Evolutionary conservation across 192 early-diverging fungal species (phyloP).

Genomic region (Bifiguratus adelaidae): DNA sequence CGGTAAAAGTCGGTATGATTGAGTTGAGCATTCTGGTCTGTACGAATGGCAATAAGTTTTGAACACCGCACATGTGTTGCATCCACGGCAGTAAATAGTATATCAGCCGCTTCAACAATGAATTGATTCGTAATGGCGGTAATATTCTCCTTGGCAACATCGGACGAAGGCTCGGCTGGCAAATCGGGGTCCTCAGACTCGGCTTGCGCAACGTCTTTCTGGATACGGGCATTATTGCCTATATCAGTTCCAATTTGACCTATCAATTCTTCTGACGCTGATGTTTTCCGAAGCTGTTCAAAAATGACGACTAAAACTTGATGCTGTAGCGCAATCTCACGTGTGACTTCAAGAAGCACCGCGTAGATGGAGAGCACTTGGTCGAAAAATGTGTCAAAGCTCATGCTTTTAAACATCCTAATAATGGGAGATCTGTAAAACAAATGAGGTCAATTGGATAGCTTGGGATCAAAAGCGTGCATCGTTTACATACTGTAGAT

Average conservation of each 20-base stretch:
- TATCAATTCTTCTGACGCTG: background rate
- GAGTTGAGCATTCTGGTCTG: conserved; percentile 83
- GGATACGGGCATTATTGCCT: background rate
- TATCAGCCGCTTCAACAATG: conserved; percentile 56
- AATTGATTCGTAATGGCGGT: conserved; percentile 34
- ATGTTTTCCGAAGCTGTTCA: too few relatives aligned
- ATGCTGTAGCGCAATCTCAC: conserved; percentile 61
- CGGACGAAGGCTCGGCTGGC: background rate
- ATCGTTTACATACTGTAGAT: conserved; percentile 12
- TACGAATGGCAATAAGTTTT: conserved; percentile 75
- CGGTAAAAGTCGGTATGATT: conserved; percentile 82
- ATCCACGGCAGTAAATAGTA: conserved; percentile 75
- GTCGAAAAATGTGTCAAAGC: conserved; percentile 74
- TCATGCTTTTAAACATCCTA: conserved; percentile 63
- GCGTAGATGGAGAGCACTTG: conserved; percentile 68
- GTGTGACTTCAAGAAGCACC: conserved; percentile 60
- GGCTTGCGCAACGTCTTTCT: conserved; percentile 2
- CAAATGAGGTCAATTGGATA: conserved; percentile 20
- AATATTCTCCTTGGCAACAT: too few relatives aligned
- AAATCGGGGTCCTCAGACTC: conserved; percentile 13
- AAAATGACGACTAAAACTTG: conserved; percentile 51
- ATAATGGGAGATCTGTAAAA: conserved; percentile 41
- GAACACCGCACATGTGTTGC: conserved; percentile 78
- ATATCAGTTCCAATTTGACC: background rate
- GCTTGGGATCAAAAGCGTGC: conserved; percentile 18